Evolutionary conservation across 106 monocot species (phyloP).

Genomic region (Posidonia australis): DNA sequence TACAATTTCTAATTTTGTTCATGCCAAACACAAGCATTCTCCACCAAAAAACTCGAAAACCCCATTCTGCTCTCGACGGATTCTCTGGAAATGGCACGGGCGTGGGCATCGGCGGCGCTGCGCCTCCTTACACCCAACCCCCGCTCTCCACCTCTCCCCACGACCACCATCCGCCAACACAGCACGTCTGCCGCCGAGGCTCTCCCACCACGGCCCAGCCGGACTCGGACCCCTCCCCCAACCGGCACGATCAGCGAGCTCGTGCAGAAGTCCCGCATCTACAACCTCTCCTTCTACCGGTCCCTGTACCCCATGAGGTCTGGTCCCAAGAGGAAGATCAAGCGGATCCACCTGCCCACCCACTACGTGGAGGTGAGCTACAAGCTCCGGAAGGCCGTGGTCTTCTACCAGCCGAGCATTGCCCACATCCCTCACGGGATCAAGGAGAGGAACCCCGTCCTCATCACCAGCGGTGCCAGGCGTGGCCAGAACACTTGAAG

Average conservation of each 20-base stretch:
- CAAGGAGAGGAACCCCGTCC: constrained; percentile 6
- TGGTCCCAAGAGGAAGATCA: constrained; percentile 2
- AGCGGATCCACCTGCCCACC: constrained; percentile 8
- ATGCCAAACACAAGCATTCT: no score
- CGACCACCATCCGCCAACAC: not conserved
- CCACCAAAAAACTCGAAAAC: no score
- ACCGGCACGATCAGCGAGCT: constrained; percentile 4
- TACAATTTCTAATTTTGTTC: no score
- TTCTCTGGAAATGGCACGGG: not conserved
- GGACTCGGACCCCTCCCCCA: not conserved
- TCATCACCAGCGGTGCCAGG: constrained; percentile 1
- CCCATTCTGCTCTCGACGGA: no score
- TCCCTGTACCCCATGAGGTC: constrained; percentile 4
- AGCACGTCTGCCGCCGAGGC: not conserved
- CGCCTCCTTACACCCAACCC: not conserved
- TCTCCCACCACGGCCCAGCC: not conserved
- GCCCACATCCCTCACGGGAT: constrained; percentile 12
- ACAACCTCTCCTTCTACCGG: constrained; percentile 8
- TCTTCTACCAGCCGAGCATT: constrained; percentile 12
- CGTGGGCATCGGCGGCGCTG: not conserved
- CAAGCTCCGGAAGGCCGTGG: constrained; percentile 12
- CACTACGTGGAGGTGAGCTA: constrained; percentile 14
- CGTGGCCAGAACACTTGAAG: constrained; percentile 9
- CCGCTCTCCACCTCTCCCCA: not conserved
- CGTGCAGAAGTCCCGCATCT: constrained; percentile 5